Percentiles rank a stretch among this genome's conserved stretches.
phyloP scores from a whole-genome alignment of 2,329 filamentous ascomycete genomes.

The Fusarium miscanthi region DNA sequence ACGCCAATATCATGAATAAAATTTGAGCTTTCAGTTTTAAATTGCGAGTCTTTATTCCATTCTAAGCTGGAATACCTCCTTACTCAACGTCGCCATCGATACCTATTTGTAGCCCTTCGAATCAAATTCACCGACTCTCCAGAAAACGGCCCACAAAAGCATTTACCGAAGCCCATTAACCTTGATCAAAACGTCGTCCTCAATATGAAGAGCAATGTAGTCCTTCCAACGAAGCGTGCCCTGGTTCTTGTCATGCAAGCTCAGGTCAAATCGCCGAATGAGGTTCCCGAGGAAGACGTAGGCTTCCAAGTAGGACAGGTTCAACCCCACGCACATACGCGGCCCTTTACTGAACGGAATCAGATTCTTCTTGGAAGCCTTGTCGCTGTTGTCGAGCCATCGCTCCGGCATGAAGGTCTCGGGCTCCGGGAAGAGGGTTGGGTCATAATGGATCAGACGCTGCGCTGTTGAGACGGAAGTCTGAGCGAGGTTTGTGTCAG shows the following conservation, averaged over 20 bases:
- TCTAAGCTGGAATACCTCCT: not conserved
- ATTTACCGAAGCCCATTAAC: not conserved
- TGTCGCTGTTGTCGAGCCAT: not conserved
- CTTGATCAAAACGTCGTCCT: not conserved
- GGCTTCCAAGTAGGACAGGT: not conserved
- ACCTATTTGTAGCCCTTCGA: not conserved
- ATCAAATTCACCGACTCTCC: not conserved
- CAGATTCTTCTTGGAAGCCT: not conserved
- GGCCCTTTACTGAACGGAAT: not conserved
- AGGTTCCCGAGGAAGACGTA: not conserved
- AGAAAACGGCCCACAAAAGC: no score
- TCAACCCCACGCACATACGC: not conserved
- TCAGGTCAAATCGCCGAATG: not conserved
- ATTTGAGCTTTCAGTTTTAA: accelerated
- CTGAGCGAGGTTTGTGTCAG: not conserved
- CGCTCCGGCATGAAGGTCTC: not conserved
- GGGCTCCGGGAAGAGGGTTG: not conserved
- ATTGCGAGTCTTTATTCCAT: not conserved
- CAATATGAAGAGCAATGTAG: not conserved
- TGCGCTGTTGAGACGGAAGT: not conserved
- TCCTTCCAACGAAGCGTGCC: not conserved
- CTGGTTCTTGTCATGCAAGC: not conserved
- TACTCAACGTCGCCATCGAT: not conserved
- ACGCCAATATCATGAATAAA: not conserved
- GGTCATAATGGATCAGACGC: not conserved